A percentile compares a stretch with the other conserved stretches of the same genome.
phyloP scores from a whole-genome alignment of 2,329 filamentous ascomycete genomes.

The Diaporthe vaccinii region DNA sequence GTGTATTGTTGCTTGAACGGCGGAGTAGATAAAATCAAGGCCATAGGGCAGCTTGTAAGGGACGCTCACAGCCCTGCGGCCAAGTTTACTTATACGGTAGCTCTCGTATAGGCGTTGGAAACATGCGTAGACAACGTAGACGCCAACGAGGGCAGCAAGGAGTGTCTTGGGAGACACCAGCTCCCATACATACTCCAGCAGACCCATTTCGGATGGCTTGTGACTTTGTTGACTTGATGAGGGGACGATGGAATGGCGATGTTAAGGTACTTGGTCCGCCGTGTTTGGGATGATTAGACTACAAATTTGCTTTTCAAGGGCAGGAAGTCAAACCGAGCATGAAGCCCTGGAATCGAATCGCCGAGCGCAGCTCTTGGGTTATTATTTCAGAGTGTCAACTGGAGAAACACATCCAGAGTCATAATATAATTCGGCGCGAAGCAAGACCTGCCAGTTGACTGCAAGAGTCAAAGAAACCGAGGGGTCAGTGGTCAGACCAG shows the following conservation, averaged over 20 bases:
- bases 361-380: not conserved
- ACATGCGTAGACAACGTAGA: conserved; percentile 55
- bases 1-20: conserved; percentile 64
- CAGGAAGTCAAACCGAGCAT: not conserved
- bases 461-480: not conserved
- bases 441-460: not conserved
- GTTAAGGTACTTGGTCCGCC: not conserved
- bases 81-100: conserved; percentile 60
- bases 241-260: not conserved
- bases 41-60: conserved; percentile 66
- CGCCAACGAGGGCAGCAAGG: conserved; percentile 53
- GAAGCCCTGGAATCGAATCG: not conserved
- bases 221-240: not conserved
- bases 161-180: conserved; percentile 58
- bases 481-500: not conserved
- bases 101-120: conserved; percentile 56
- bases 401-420: not conserved
- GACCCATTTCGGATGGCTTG: conserved; percentile 56
- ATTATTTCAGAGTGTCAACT: not conserved
- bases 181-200: conserved; percentile 63
- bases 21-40: conserved; percentile 73
- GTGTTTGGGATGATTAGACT: not conserved
- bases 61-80: conserved; percentile 56
- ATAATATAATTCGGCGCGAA: not conserved
- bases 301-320: not conserved